Percentiles rank a stretch among this genome's conserved stretches.
Conservation (phyloP, 2,329 filamentous ascomycete genomes). For the Chaetomiaceae sp. region DNA sequence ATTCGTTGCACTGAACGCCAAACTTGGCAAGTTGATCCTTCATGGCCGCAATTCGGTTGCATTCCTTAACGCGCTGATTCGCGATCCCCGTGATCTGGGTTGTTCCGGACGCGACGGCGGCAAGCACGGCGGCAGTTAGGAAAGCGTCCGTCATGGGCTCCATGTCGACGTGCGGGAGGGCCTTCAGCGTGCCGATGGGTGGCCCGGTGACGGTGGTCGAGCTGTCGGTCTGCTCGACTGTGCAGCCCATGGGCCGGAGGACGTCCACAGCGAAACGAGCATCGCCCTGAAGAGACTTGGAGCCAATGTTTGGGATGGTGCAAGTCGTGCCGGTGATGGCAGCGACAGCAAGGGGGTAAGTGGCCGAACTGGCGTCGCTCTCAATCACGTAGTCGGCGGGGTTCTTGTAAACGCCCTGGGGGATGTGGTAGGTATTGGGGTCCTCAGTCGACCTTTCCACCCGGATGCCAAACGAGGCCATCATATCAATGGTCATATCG, state of each 20-base stretch:
- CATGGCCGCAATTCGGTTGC: conserved; percentile 95
- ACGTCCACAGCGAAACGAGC: conserved; percentile 90
- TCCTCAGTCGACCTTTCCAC: conserved; percentile 73
- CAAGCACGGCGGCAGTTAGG: conserved; percentile 86
- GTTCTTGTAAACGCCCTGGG: conserved; percentile 74
- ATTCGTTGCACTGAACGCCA: conserved; percentile 75
- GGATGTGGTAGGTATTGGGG: conserved; percentile 89
- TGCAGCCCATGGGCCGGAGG: conserved; percentile 86
- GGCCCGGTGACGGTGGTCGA: conserved; percentile 94
- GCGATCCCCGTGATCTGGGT: conserved; percentile 92
- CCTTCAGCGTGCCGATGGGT: conserved; percentile 62
- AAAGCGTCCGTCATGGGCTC: conserved; percentile 99
- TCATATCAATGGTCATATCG: conserved; percentile 98
- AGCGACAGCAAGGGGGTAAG: conserved; percentile 88
- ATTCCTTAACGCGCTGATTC: conserved; percentile 97
- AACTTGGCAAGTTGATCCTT: conserved; percentile 91
- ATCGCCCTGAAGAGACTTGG: conserved; percentile 86
- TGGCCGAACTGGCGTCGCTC: conserved; percentile 96
- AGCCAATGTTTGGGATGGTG: conserved; percentile 94
- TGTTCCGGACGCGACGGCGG: conserved; percentile 75
- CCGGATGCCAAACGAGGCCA: conserved; percentile 80
- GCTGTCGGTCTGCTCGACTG: conserved; percentile 72
- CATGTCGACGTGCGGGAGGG: conserved; percentile 85
- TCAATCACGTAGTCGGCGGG: conserved; percentile 84
- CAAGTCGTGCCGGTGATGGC: conserved; percentile 94